Evolutionary conservation across 352 stramenopile species (phyloP).

Genomic region (Thraustochytrium aureum): DNA sequence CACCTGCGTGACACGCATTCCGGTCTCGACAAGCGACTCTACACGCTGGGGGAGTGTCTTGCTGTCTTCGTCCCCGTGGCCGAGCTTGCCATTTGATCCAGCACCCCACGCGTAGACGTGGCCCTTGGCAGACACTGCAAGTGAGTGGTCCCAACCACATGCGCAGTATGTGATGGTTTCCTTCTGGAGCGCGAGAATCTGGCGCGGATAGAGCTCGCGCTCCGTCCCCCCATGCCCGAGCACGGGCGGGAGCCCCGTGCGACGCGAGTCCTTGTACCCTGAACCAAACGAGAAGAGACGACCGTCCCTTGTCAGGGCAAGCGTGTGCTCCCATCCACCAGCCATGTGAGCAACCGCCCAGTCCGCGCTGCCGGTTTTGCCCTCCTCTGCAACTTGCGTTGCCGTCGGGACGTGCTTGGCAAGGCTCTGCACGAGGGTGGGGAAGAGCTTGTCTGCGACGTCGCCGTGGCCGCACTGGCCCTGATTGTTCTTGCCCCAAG

Average conservation of each 20-base stretch:
- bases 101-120: slow-evolving; percentile 59
- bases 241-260: slow-evolving; percentile 56
- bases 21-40: neutral
- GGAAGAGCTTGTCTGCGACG: slow-evolving; percentile 40
- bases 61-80: slow-evolving; percentile 59
- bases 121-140: slow-evolving; percentile 55
- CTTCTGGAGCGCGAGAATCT: slow-evolving; percentile 24
- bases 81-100: slow-evolving; percentile 59
- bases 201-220: slow-evolving; percentile 27
- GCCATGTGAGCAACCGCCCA: slow-evolving; percentile 55
- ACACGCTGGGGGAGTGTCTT: slow-evolving; percentile 50
- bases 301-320: slow-evolving; percentile 57
- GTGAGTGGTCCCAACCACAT: slow-evolving; percentile 59
- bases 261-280: slow-evolving; percentile 57
- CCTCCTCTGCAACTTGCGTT: neutral
- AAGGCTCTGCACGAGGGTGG: neutral
- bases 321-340: slow-evolving; percentile 58
- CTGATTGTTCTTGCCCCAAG: slow-evolving; percentile 54
- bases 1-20: slow-evolving; percentile 25
- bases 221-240: slow-evolving; percentile 58
- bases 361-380: neutral
- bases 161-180: slow-evolving; percentile 55
- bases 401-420: neutral
- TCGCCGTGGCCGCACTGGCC: slow-evolving; percentile 52
- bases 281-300: slow-evolving; percentile 58